Base-by-base conservation (phyloP, 768 basidiomycete species). In the Sarcodon sp. region DNA sequence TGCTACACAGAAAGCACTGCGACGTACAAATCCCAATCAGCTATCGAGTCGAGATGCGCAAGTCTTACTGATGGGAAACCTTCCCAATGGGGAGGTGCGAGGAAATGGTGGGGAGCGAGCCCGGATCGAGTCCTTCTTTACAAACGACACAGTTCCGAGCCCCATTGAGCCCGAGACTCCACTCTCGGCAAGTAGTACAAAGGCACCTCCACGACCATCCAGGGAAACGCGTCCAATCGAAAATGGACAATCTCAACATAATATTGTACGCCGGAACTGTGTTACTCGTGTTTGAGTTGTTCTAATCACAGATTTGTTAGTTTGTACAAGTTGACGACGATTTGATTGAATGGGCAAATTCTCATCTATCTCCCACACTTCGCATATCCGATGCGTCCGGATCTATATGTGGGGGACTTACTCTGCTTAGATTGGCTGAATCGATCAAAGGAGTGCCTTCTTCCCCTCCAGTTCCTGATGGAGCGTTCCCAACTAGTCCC, bases 341-440 rank as follows among this genome's bases (percentile, higher is more conserved):
- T n/a, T 69, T 92, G 18, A 70, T 97, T 31, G 77, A 81, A 33
- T 98, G 93, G 93, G 85, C 89, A 18, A 99, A 99, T 64, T 68
- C 73, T 4, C 81, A 85, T 57, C 71, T 99, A 1, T 88, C 93
- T 1, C 55, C 68, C 7, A 61, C 70, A 3, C 66, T 80, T 7
- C 80, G 77, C 54, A 75, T 87, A 54, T 66, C 54, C 4, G 75
- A 82, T 51, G 51, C 54, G 0, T 53, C 59, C 1, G 62, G 52
- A 44, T 62, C 72, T 39, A 64, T 75, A 18, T 82, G 69, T 65
- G 76, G 67, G 5, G 94, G 93, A 3, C 73, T 93, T 33, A 75
- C 80, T 9, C 74, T 97, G 16, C 78, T 91, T 48, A 83, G 93
- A 5, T 69, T 97, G 11, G 83, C 92, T 1, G 92, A 96, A 63